Evolutionary conservation across 2,329 filamentous ascomycete species (phyloP).

Genomic region (Paecilomyces sp.): DNA sequence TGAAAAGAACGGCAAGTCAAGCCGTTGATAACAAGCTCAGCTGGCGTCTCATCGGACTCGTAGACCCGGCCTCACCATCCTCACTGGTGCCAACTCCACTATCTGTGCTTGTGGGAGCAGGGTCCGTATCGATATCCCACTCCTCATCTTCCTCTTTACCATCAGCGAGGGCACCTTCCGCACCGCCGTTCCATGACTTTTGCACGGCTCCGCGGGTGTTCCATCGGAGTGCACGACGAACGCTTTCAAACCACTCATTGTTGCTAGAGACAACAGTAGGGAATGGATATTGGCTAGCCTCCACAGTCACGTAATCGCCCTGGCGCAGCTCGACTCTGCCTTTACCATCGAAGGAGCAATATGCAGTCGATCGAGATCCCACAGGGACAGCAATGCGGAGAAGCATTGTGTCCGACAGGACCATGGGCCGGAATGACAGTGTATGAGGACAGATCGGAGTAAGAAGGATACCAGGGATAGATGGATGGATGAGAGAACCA

Average conservation of each 20-base stretch:
- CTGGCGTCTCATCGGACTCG: slow-evolving; percentile 63
- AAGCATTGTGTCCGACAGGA: slow-evolving; percentile 88
- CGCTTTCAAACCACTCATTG: slow-evolving; percentile 94
- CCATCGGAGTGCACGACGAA: slow-evolving; percentile 87
- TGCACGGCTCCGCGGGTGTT: slow-evolving; percentile 88
- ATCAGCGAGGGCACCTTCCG: slow-evolving; percentile 42
- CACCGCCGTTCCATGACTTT: slow-evolving; percentile 64
- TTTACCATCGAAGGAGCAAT: slow-evolving; percentile 97
- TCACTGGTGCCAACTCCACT: slow-evolving; percentile 54
- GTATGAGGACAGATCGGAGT: slow-evolving; percentile 98
- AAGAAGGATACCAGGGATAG: slow-evolving; percentile 91
- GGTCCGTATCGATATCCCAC: slow-evolving; percentile 93
- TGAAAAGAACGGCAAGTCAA: slow-evolving; percentile 19
- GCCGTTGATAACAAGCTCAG: slow-evolving; percentile 64
- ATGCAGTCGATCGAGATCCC: slow-evolving; percentile 82
- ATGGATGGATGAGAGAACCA: slow-evolving; percentile 89
- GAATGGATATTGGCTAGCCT: slow-evolving; percentile 93
- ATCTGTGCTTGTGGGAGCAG: slow-evolving; percentile 33
- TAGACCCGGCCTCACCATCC: slow-evolving; percentile 51
- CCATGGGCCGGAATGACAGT: slow-evolving; percentile 94
- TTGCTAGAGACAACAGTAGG: slow-evolving; percentile 86
- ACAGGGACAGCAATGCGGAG: slow-evolving; percentile 81
- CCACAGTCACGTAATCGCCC: slow-evolving; percentile 93
- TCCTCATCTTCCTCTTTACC: slow-evolving; percentile 48
- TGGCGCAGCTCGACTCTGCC: slow-evolving; percentile 86